Evolutionary conservation across 176 grass and related monocot species (phyloP).

Genomic region (Carex cristatella): DNA sequence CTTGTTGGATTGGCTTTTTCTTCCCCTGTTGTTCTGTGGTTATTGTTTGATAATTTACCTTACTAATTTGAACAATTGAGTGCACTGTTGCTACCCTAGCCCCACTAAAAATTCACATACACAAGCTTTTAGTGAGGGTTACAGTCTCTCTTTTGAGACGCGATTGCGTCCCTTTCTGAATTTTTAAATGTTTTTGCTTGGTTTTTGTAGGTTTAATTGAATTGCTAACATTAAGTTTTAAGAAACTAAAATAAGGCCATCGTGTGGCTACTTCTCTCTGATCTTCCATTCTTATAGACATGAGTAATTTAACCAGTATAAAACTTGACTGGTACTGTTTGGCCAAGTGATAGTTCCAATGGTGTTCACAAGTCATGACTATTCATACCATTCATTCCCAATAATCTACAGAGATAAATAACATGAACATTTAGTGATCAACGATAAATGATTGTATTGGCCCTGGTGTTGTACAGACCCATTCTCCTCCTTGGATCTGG

Average conservation of each 20-base stretch:
- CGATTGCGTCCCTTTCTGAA: neutral
- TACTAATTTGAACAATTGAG: neutral
- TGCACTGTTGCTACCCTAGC: neutral
- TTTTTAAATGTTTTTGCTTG: neutral
- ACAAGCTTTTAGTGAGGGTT: neutral
- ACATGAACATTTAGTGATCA: neutral
- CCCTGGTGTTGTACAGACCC: neutral
- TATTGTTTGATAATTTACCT: neutral
- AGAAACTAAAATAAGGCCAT: neutral
- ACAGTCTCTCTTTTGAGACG: neutral
- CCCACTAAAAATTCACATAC: neutral
- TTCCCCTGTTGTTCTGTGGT: neutral
- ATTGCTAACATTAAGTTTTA: neutral
- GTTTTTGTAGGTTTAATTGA: neutral
- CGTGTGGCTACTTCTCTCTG: neutral
- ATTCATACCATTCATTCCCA: neutral
- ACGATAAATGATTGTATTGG: neutral
- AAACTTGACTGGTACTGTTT: neutral
- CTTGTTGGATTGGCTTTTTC: neutral
- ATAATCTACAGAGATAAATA: neutral
- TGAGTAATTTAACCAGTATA: neutral
- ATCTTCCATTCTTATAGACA: neutral
- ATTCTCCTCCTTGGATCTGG: neutral
- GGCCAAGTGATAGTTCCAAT: neutral
- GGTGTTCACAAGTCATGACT: neutral